Conservation (phyloP, 164 flowering plant species). For the Amborella trichopoda region DNA sequence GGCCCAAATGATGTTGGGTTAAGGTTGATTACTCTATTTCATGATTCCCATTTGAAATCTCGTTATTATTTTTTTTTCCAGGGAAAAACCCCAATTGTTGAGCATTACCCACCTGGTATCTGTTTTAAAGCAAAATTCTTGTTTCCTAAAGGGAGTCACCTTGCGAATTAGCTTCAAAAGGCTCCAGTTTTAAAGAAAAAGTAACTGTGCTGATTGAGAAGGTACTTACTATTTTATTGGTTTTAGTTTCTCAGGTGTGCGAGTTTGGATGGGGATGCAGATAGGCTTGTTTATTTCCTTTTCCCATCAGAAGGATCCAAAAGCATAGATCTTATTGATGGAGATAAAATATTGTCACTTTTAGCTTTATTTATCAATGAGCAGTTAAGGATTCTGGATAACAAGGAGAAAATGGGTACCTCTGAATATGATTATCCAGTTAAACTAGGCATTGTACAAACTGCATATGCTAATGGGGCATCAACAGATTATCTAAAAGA, state of each 20-base stretch:
- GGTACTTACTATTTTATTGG: constrained; percentile 14
- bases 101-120: neutral
- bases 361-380: constrained; percentile 79
- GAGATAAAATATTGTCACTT: constrained; percentile 87
- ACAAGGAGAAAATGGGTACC: constrained; percentile 11
- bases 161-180: too few species aligned
- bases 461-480: constrained; percentile 98
- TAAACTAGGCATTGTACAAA: constrained; percentile 70
- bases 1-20: constrained; percentile 49
- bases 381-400: constrained; percentile 38
- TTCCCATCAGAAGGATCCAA: constrained; percentile 21
- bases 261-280: constrained; percentile 98
- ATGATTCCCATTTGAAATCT: too few species aligned
- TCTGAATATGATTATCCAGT: constrained; percentile 15
- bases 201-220: too few species aligned
- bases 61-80: too few species aligned
- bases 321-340: constrained; percentile 74
- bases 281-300: constrained; percentile 77
- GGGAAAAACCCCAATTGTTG: too few species aligned
- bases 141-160: too few species aligned
- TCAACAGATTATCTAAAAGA: constrained; percentile 66
- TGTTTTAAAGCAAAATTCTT: too few species aligned
- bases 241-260: constrained; percentile 83
- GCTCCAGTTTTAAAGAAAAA: too few species aligned
- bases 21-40: constrained; percentile 34